Evolutionary conservation across 2,329 filamentous ascomycete genomes (phyloP).

Genomic region (Colletotrichum sp.): DNA sequence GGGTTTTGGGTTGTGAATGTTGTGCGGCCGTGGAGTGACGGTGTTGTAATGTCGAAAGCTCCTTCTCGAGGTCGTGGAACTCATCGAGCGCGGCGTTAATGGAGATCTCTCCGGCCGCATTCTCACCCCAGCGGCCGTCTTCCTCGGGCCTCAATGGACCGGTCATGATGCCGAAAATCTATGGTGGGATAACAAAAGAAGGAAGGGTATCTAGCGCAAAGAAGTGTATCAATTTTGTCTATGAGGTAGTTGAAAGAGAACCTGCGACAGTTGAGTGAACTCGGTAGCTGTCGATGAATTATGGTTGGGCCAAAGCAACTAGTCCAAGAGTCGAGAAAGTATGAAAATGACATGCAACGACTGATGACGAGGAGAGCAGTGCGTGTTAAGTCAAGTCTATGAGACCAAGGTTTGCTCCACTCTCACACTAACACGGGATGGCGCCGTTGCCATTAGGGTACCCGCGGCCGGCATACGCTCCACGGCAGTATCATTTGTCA

Average conservation of each 20-base stretch:
- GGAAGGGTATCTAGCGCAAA: background rate
- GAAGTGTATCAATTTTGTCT: background rate
- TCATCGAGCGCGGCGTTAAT: slow-evolving; percentile 23
- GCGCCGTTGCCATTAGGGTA: background rate
- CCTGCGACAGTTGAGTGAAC: background rate
- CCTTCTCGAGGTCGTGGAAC: slow-evolving; percentile 25
- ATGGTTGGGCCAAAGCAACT: background rate
- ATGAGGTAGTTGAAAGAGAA: background rate
- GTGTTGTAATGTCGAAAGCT: slow-evolving; percentile 24
- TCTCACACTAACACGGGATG: background rate
- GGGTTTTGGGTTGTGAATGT: background rate
- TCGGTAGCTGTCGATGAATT: background rate
- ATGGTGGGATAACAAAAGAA: background rate
- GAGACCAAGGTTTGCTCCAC: background rate
- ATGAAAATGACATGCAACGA: background rate
- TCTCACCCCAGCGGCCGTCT: slow-evolving; percentile 30
- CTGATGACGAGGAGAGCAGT: background rate
- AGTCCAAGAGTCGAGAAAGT: background rate
- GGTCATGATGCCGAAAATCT: background rate
- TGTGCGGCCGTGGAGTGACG: background rate
- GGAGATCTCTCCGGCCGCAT: slow-evolving; percentile 23
- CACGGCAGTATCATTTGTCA: slow-evolving; percentile 8
- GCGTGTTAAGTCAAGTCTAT: background rate
- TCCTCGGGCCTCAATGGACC: background rate
- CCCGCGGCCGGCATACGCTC: background rate